Base-by-base conservation (phyloP, 2,329 filamentous ascomycete genomes). In the Aspergillus alliaceus region DNA sequence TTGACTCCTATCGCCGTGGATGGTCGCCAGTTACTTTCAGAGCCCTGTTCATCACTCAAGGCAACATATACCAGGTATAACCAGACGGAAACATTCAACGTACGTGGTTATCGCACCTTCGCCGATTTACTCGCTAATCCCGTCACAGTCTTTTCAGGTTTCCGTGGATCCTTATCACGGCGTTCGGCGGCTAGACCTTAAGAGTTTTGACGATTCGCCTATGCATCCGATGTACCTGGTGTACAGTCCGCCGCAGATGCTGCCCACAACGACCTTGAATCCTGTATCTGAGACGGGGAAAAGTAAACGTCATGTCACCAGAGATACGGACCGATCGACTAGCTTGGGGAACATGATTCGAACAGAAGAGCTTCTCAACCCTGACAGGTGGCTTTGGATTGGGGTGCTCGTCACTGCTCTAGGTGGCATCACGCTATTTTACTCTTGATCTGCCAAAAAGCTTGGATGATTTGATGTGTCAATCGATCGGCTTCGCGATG, bases 191-290 rank as follows among this genome's bases (percentile, higher is more conserved):
- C 81, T 91, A 24, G 84, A 89, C 62, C 80, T 91, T 46, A 87
- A 79, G 71, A 72, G 81, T 64, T 85, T 82, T 64, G 85, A 90
- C 68, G 88, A 87, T 57, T 74, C 84, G 1, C 86, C 86, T 11
- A 76, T 89, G 74, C 83, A 87, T 63, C 87, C 88, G 11, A 80
- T 91, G 79, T 90, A 88, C 72, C 79, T 89, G 46, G 82, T 81
- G 61, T 85, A 82, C 68, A 79, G 74, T 12, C 83, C 86, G 5
- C 87, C 88, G 0, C 75, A 86, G 66, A 90, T 90, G 86, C 82
- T 90, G 6, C 87, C 88, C 2, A 90, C 87, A 3, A 78, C 79
- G 11, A 89, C 86, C 0, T 77, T 90, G 58, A 86, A 89, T 66
- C 84, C 86, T 1, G 77, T 74, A 65, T 76, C 75, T 3, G 66